Evolutionary conservation across 2,329 filamentous ascomycete species (phyloP), one percentile per base, ranked within the genome.

Genomic region (Fusarium duplospermum): DNA sequence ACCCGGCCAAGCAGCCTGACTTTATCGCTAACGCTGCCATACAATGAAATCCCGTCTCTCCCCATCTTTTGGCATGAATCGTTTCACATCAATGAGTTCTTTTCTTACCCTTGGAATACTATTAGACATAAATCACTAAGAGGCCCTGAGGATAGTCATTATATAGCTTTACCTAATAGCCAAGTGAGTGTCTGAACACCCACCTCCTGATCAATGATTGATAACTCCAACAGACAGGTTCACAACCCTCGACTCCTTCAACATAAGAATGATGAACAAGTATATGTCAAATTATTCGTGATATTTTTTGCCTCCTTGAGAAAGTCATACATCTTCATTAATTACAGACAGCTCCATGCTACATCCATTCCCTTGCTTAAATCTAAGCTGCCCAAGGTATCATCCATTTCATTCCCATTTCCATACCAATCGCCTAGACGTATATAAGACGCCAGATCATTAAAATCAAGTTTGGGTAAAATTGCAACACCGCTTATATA

Each of bases 401-500:
- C 33, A 52, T 29, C 24, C 16, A 31, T 33, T 10, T 45, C 27
- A 31, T 45, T 54, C 8, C 52, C 27, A 31, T 52, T 54, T 16
- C 52, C 27, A 22, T 31, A 22, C 47, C n/a, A 66, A 24, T 56
- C 33, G 50, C 47, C 47, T 14, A 7, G 47, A 54, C 47, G 47
- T n/a, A 54, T 11, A 54, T 20, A 29, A 31, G 42, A 40, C 69
- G 69, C 69, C 62, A 45, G 36, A 64, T 56, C 20, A 20, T 45
- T 54, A 66, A 20, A 40, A 62, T 70, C 52, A 70, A 38, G 50
- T 42, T 61, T 71, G 73, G 61, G 63, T 45, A 18, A n/a, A 59
- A 66, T 14, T 6, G 31, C 31, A 33, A 58, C 57, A 45, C 20
- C 52, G 35, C 24, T 59, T 59, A 16, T 10, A 1, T 52, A 27